Conservation (phyloP, 139 green algal species). For the Zygnema cylindricum region DNA sequence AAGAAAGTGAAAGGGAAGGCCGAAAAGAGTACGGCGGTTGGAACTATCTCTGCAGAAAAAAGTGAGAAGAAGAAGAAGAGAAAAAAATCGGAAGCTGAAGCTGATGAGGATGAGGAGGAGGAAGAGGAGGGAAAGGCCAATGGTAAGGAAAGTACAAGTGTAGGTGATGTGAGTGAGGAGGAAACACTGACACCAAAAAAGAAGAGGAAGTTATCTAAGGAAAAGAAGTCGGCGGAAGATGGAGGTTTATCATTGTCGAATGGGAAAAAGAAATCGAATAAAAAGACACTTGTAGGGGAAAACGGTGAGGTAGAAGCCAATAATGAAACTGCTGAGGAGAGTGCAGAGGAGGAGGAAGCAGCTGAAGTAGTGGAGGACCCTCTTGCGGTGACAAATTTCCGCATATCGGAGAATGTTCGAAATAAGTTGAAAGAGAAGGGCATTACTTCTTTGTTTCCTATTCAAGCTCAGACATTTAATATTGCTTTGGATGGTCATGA, state of each 20-base stretch:
- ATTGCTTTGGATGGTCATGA: conserved; percentile 81
- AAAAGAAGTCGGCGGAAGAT: background rate
- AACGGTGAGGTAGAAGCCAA: conserved; percentile 5
- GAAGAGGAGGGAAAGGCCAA: background rate
- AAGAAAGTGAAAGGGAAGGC: conserved; percentile 24
- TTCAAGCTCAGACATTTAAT: conserved; percentile 89
- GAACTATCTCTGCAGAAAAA: no score
- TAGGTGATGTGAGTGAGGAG: background rate
- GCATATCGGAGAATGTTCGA: conserved; percentile 72
- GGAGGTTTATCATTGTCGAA: background rate
- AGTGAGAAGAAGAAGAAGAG: no score
- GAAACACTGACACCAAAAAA: conserved; percentile 6
- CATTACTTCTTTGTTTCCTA: conserved; percentile 91
- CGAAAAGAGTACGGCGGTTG: background rate
- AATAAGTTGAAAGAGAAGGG: conserved; percentile 77
- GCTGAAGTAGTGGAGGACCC: conserved; percentile 49
- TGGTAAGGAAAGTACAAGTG: background rate
- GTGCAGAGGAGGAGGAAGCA: conserved; percentile 20
- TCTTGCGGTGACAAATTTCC: conserved; percentile 43
- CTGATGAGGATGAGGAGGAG: background rate
- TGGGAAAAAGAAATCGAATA: no score
- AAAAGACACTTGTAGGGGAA: no score
- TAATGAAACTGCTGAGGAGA: conserved; percentile 17
- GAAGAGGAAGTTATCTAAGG: conserved; percentile 10
- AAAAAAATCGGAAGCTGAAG: background rate